phyloP scores from a whole-genome alignment of 306 rosid genomes.

The Amphicarpaea edgeworthii region DNA sequence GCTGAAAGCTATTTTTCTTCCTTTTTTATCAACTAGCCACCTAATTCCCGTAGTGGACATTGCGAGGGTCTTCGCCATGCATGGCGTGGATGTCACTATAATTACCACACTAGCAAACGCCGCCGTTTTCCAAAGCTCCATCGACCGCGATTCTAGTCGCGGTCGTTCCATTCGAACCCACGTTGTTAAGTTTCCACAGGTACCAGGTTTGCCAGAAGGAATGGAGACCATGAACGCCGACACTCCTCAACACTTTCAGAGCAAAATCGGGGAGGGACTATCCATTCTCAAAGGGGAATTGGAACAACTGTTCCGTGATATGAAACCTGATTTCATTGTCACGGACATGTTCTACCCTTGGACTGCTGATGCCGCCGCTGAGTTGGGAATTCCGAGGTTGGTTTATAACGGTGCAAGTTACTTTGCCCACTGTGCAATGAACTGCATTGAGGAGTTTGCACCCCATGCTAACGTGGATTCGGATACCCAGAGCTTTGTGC shows the following conservation, averaged over 20 bases:
- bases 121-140: background rate
- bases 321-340: no score
- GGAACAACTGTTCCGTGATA: no score
- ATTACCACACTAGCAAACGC: background rate
- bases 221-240: background rate
- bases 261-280: background rate
- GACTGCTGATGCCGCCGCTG: background rate
- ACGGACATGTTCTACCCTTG: slow-evolving; percentile 6
- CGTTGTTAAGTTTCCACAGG: background rate
- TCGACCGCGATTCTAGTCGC: background rate
- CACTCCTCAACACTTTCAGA: background rate
- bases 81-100: background rate
- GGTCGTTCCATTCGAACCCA: background rate
- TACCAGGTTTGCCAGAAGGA: background rate
- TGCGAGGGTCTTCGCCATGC: background rate
- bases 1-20: slow-evolving; percentile 4
- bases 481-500: background rate
- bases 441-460: background rate
- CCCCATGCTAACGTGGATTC: background rate
- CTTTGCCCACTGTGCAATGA: background rate
- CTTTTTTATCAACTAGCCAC: background rate
- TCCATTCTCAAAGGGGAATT: background rate
- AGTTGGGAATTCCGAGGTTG: background rate
- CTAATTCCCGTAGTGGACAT: background rate
- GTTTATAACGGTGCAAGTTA: background rate